Base-by-base conservation (phyloP, 179 eudicot genomes). In the Gypsophila paniculata region DNA sequence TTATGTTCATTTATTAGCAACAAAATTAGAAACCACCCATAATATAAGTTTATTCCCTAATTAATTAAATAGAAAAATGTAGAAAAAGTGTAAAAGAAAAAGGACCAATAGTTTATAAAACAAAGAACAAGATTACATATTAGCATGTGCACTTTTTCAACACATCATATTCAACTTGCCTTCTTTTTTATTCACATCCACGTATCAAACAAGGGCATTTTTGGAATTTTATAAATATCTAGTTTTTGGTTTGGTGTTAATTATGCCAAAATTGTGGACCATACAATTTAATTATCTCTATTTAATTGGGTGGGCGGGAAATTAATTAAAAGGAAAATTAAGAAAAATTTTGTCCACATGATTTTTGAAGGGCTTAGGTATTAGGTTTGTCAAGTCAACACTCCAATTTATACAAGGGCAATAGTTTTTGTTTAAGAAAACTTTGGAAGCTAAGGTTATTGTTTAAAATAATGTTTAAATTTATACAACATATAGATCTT, bases 271-370 rank as follows among this genome's bases (percentile, higher is more conserved):
- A 62, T 34, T 62, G 34, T 8, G 67, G 42, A 36, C 67, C 67
- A 62, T 42, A 8, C 64, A 60, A 5, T 8, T 3, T 59, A 26
- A 12, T 32, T 61, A 29, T 29, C 17, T 29, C 17, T 61, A 26
- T 6, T 4, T 61, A 32, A 0, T 26, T 2, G 5, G 65, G 36
- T 17, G 67, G 48, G 48, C 48, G 48, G 67, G 48, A 62, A 62
- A 62, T 62, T 36, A 36, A 17, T 10, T 14, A 62, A 62, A 62
- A 34, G 67, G 48, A 15, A 34, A 62, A 62, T 17, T n/a, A 0
- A 17, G 48, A 62, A 62, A 62, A 36, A 32, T 17, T 21, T n/a
- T 38, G 46, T 42, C 67, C 67, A 62, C 67, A 62, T 62, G 67
- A 62, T 3, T 62, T 8, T 42, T 42, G 11, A 29, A 8, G 60